phyloP scores from a whole-genome alignment of 148 eudicot genomes.

The Nyssa sinensis region DNA sequence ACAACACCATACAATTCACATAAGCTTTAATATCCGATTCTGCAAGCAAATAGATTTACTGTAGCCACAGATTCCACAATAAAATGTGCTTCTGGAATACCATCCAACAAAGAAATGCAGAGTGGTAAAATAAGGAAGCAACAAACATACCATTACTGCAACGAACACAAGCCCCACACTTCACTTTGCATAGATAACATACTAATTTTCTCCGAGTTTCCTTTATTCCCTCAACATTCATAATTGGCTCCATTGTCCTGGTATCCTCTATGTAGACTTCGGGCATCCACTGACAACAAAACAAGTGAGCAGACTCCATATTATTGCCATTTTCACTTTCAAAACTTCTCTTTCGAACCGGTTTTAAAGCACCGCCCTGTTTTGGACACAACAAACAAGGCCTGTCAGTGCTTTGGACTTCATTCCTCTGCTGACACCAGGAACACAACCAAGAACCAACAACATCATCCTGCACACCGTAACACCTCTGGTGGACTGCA shows the following conservation, averaged over 20 bases:
- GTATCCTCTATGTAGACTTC: constrained; percentile 77
- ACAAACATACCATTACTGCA: constrained; percentile 94
- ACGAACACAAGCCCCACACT: constrained; percentile 79
- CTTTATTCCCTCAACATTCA: constrained; percentile 61
- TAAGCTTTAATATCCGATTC: neutral
- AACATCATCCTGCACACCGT: constrained; percentile 76
- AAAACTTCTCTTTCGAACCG: constrained; percentile 36
- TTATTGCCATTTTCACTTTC: constrained; percentile 35
- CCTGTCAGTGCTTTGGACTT: constrained; percentile 26
- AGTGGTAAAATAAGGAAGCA: constrained; percentile 33
- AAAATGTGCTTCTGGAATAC: constrained; percentile 16
- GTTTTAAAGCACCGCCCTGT: constrained; percentile 82
- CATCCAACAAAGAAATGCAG: constrained; percentile 36
- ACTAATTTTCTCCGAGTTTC: constrained; percentile 68
- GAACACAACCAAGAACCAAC: constrained; percentile 69
- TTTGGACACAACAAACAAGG: constrained; percentile 84
- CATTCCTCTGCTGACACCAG: constrained; percentile 64
- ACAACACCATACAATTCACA: constrained; percentile 4
- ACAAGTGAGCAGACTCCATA: constrained; percentile 74
- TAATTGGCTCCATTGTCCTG: constrained; percentile 80
- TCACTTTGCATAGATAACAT: constrained; percentile 87
- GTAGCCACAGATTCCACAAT: constrained; percentile 13
- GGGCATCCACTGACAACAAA: constrained; percentile 93
- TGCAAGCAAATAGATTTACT: neutral
- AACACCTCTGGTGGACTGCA: constrained; percentile 85